Percentiles rank a stretch among this genome's conserved stretches.
Conservation (phyloP, 768 basidiomycete genomes). For the Auriculariales sp. region DNA sequence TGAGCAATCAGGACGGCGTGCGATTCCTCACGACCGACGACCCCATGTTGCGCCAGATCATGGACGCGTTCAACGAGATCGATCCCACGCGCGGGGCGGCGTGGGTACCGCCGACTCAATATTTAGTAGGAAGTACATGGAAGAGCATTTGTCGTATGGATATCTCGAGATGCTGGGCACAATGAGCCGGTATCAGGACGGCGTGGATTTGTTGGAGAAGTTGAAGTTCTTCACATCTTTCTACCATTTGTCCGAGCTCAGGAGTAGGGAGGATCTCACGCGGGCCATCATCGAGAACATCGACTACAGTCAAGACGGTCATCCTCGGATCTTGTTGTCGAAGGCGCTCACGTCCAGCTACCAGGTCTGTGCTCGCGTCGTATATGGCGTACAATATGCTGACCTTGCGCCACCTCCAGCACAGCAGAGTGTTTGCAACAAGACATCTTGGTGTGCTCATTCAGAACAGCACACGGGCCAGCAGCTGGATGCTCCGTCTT, state of each 20-base stretch:
- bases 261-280: slow-evolving; percentile 83
- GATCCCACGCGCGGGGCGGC: slow-evolving; percentile 37
- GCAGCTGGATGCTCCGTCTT: slow-evolving; percentile 80
- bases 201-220: slow-evolving; percentile 84
- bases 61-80: slow-evolving; percentile 77
- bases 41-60: slow-evolving; percentile 68
- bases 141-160: slow-evolving; percentile 73
- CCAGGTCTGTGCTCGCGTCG: slow-evolving; percentile 33
- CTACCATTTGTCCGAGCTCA: slow-evolving; percentile 85
- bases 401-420: slow-evolving; percentile 39
- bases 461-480: slow-evolving; percentile 41
- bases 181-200: slow-evolving; percentile 77
- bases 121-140: slow-evolving; percentile 71
- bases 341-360: slow-evolving; percentile 92
- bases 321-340: slow-evolving; percentile 82
- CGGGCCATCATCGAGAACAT: slow-evolving; percentile 82
- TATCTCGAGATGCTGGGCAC: slow-evolving; percentile 94
- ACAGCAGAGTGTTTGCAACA: slow-evolving; percentile 80
- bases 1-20: slow-evolving; percentile 71
- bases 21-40: slow-evolving; percentile 74
- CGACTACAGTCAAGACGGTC: slow-evolving; percentile 79
- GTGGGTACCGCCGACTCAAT: slow-evolving; percentile 25
- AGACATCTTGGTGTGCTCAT: slow-evolving; percentile 74
- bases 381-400: background rate
- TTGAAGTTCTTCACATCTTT: slow-evolving; percentile 90